phyloP scores from a whole-genome alignment of 345 rosid genomes.

The Pseudoturritis turrita region DNA sequence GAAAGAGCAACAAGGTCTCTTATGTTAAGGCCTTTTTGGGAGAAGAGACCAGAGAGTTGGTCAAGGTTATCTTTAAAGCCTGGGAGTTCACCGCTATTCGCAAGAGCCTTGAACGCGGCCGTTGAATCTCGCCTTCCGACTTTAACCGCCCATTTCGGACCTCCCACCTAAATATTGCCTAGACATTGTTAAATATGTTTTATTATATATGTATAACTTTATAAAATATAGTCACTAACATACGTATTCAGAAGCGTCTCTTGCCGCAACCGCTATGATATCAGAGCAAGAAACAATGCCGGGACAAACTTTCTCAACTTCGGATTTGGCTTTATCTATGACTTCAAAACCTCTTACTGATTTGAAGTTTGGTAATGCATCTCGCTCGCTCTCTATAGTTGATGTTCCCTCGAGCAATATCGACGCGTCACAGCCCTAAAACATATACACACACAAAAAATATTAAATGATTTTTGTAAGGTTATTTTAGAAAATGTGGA shows the following conservation, averaged over 20 bases:
- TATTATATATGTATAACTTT: background rate
- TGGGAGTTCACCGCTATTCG: constrained; percentile 18
- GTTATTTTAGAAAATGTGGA: too few species aligned
- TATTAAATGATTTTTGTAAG: background rate
- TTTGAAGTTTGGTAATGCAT: constrained; percentile 13
- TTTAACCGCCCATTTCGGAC: constrained; percentile 41
- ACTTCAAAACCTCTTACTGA: constrained; percentile 35
- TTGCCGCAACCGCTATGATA: constrained; percentile 37
- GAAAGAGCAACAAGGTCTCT: constrained; percentile 36
- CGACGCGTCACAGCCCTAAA: constrained; percentile 49
- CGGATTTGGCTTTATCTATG: constrained; percentile 37
- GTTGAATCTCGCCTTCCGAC: constrained; percentile 43
- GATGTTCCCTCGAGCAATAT: constrained; percentile 29
- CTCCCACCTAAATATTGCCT: constrained; percentile 32
- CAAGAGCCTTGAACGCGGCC: constrained; percentile 23
- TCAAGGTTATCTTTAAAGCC: constrained; percentile 9
- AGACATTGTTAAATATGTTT: background rate
- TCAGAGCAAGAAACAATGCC: constrained; percentile 44
- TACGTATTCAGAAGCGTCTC: constrained; percentile 39
- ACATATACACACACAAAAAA: background rate
- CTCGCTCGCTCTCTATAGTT: constrained; percentile 16
- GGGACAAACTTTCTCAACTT: constrained; percentile 35
- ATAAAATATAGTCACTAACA: background rate
- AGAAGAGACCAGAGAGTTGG: constrained; percentile 12
- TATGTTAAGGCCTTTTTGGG: constrained; percentile 28